Evolutionary conservation across 495 filamentous ascomycete genomes (phyloP).

Genomic region (Xanthoparmelia taractica): DNA sequence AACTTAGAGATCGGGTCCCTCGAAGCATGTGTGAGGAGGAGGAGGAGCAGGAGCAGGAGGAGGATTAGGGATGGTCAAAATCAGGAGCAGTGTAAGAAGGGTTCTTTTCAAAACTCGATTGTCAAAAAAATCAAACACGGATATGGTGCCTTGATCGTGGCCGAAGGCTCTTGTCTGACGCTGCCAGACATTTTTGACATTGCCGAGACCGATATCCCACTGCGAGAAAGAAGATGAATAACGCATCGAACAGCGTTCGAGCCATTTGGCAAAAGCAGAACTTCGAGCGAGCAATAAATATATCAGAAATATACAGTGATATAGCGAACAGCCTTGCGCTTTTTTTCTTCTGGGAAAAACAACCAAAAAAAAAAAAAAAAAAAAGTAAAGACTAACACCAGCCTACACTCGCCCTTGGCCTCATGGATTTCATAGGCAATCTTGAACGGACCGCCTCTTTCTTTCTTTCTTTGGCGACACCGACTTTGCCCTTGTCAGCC

Average conservation of each 20-base stretch:
- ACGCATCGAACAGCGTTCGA: no score
- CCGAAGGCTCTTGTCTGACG: not conserved
- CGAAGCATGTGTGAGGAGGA: not conserved
- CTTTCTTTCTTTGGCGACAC: not conserved
- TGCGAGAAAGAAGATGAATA: not conserved
- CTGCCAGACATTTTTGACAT: not conserved
- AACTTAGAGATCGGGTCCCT: not conserved
- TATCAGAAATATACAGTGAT: no score
- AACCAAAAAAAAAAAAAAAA: not conserved
- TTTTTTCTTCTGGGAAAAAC: no score
- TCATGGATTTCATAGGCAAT: not conserved
- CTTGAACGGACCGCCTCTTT: not conserved
- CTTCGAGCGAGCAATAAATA: not conserved
- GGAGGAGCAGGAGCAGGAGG: no score
- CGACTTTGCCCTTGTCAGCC: not conserved
- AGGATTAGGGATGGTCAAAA: not conserved
- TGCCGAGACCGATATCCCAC: not conserved
- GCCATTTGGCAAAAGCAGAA: no score
- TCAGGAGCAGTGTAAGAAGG: no score
- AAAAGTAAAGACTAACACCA: not conserved
- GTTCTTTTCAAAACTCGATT: not conserved
- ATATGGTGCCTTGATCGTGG: not conserved
- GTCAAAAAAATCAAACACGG: not conserved
- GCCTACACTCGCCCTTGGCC: not conserved
- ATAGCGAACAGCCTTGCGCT: not conserved